These are phyloP conservation scores for Myriosclerotinia curreyana DNA, from an alignment of 2,329 filamentous ascomycete species.

Conservation along the genomic window DNA sequence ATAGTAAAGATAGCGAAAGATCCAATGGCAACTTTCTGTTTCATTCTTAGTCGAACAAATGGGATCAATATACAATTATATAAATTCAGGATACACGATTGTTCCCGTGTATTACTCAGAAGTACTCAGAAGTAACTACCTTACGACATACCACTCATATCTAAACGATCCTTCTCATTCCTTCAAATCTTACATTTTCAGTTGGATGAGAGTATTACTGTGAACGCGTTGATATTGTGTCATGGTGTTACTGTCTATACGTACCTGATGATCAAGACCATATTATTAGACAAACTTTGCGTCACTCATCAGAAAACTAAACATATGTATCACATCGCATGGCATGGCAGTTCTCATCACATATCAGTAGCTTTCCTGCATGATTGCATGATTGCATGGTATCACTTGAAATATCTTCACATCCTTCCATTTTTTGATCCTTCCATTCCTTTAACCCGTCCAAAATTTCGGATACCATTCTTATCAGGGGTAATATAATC, in stretches of 20 bases:
- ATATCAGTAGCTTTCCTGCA: too few species aligned
- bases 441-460: not conserved
- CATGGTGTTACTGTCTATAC: not conserved
- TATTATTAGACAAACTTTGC: not conserved
- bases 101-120: slow-evolving; percentile 11
- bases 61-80: slow-evolving; percentile 6
- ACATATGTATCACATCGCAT: not conserved
- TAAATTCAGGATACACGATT: not conserved
- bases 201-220: not conserved
- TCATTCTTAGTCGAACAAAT: slow-evolving; percentile 9
- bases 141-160: not conserved
- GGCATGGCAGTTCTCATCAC: slow-evolving; percentile 13
- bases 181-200: slow-evolving; percentile 8
- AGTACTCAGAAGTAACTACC: too few species aligned
- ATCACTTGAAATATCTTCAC: not conserved
- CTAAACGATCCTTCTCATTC: slow-evolving; percentile 15
- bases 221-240: too few species aligned
- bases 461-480: not conserved
- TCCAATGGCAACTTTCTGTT: not conserved
- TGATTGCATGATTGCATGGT: too few species aligned
- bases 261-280: slow-evolving; percentile 5
- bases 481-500: slow-evolving; percentile 1
- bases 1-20: slow-evolving; percentile 1
- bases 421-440: slow-evolving; percentile 10
- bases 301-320: not conserved